Base-by-base conservation (phyloP, 2,329 filamentous ascomycete genomes). In the Penicillium sclerotiorum region DNA sequence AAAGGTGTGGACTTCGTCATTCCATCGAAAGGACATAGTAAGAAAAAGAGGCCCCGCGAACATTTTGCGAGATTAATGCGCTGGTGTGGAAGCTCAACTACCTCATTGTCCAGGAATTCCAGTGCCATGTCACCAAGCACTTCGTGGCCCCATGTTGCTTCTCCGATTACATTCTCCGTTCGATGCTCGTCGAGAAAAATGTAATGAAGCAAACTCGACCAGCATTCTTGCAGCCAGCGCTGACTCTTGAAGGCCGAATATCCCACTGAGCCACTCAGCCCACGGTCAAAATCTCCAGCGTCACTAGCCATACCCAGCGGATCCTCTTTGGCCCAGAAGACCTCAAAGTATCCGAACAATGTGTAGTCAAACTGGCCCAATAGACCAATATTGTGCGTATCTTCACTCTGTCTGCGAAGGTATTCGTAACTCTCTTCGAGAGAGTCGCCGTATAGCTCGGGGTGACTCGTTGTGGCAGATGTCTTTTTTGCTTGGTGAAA, bases 261-360 rank as follows among this genome's bases (percentile, higher is more conserved):
- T 28, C 42, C 42, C 5, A 45, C 20, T n/a, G 32, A 36, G n/a
- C 21, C 32, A 8, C 30, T 35, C 30, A 45, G 12, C 27, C 42
- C 42, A 37, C 42, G 42, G 21, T 45, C 42, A 28, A 45, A 45
- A 37, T 45, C 42, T 12, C 42, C 22, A 25, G 30, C 42, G 21
- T 36, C 22, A 12, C 17, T 25, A 8, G 30, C 30, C 5, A 36
- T 21, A 3, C 42, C 42, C 17, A 45, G 15, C 17, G 22, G n/a
- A 36, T 45, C 42, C 42, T 45, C 42, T 15, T 45, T 45, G 13
- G 30, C 42, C 42, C 42, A 45, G 22, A 36, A 45, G 8, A 45
- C 32, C 20, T 45, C 42, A 36, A 45, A 45, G 17, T 45, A 36
- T 8, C 42, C 42, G 36, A 45, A 45, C 27, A 36, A 27, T 20